phyloP scores from a whole-genome alignment of 2,329 filamentous ascomycete species.

The Pseudogymnoascus sp. region DNA sequence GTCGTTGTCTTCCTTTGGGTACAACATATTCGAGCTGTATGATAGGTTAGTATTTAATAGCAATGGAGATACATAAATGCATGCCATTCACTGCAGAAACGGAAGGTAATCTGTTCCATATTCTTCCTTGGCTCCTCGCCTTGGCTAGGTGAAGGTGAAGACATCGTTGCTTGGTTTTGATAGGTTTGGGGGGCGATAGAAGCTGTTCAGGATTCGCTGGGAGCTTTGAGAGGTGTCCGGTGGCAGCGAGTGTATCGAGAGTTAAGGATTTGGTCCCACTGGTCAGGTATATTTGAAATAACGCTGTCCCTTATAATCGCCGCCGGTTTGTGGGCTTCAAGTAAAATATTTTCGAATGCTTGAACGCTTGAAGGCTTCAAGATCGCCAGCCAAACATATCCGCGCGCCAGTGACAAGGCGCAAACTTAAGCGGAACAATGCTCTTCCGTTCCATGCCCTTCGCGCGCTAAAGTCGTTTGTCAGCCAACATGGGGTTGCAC shows the following conservation, averaged over 20 bases:
- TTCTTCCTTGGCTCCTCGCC: slow-evolving; percentile 38
- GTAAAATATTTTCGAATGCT: neutral
- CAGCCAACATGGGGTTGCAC: neutral
- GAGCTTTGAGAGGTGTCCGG: neutral
- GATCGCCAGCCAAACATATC: neutral
- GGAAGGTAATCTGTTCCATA: slow-evolving; percentile 82
- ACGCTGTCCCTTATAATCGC: neutral
- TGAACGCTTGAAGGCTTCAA: neutral
- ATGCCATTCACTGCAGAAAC: slow-evolving; percentile 95
- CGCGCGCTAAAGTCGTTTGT: neutral
- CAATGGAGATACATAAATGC: slow-evolving; percentile 16
- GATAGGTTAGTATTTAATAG: slow-evolving; percentile 16
- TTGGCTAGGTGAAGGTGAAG: slow-evolving; percentile 46
- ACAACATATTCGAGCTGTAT: slow-evolving; percentile 83
- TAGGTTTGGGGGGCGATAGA: neutral
- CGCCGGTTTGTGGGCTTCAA: neutral
- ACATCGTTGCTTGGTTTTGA: slow-evolving; percentile 35
- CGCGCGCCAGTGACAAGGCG: slow-evolving; percentile 5
- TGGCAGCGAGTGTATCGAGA: neutral
- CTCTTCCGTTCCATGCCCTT: neutral
- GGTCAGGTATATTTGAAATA: neutral
- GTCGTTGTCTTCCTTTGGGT: slow-evolving; percentile 87
- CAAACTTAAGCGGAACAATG: neutral
- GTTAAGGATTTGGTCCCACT: neutral
- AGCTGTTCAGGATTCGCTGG: neutral